Evolutionary conservation across 768 basidiomycete species (phyloP).

Genomic region (Grammothele lineata): DNA sequence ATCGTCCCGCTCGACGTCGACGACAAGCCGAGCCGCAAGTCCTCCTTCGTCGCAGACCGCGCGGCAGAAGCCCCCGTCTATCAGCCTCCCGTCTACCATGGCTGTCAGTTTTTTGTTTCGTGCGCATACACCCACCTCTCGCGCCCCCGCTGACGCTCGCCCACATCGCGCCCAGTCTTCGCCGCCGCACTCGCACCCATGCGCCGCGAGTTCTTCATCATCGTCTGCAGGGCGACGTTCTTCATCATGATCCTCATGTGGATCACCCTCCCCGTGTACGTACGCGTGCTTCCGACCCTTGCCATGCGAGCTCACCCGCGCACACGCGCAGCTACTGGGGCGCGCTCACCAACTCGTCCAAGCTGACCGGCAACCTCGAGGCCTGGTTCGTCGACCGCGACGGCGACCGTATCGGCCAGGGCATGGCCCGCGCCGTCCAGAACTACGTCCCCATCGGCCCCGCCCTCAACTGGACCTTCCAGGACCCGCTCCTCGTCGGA

Average conservation of each 20-base stretch:
- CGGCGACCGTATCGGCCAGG: slow-evolving; percentile 28
- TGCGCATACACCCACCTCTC: no score
- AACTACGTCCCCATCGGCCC: slow-evolving; percentile 20
- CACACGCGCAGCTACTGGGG: slow-evolving; percentile 25
- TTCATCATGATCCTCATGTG: slow-evolving; percentile 36
- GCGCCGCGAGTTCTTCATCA: slow-evolving; percentile 27
- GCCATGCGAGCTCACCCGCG: no score
- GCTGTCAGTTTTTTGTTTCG: slow-evolving; percentile 8
- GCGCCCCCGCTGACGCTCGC: no score
- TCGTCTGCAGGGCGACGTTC: slow-evolving; percentile 26
- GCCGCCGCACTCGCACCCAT: slow-evolving; percentile 21
- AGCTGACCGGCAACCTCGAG: slow-evolving; percentile 27
- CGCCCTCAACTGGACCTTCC: slow-evolving; percentile 21
- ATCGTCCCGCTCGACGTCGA: slow-evolving; percentile 7
- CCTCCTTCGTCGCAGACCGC: slow-evolving; percentile 10
- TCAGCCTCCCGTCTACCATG: not conserved
- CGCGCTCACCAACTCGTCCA: slow-evolving; percentile 18
- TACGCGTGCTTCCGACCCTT: no score
- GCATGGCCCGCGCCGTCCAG: slow-evolving; percentile 25
- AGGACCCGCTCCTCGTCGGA: slow-evolving; percentile 19
- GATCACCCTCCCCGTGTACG: slow-evolving; percentile 36
- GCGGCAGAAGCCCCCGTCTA: not conserved
- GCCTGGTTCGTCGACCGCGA: slow-evolving; percentile 41
- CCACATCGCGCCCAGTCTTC: slow-evolving; percentile 16
- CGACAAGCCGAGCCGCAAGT: slow-evolving; percentile 8